Conservation (phyloP, 441 rosid genomes). For the Rhodomyrtus psidioides region DNA sequence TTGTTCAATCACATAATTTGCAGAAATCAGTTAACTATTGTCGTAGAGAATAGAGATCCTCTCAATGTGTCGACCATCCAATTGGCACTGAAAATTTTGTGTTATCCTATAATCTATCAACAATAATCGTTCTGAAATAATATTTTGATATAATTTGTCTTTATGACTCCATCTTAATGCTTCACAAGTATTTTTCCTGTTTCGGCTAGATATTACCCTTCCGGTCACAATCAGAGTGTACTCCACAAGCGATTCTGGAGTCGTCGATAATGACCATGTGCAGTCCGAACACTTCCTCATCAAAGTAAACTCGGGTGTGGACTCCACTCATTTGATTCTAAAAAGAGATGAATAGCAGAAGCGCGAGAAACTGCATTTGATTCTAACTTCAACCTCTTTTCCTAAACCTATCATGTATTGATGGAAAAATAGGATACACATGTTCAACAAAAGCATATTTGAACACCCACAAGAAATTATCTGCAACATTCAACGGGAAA, state of each 20-base stretch:
- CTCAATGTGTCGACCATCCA: neutral
- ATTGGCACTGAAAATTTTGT: neutral
- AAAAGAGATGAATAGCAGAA: neutral
- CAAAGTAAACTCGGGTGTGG: neutral
- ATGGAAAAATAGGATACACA: neutral
- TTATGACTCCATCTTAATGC: neutral
- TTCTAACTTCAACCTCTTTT: no score
- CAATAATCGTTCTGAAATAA: neutral
- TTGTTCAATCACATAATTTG: constrained; percentile 14
- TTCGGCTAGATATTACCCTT: neutral
- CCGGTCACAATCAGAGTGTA: neutral
- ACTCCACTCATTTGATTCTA: neutral
- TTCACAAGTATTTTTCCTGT: neutral
- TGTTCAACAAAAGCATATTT: neutral
- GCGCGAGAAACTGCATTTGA: no score
- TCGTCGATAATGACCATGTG: neutral
- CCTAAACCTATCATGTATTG: no score
- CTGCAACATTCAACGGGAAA: no score
- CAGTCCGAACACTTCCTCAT: neutral
- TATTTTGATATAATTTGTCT: neutral
- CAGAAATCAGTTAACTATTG: neutral
- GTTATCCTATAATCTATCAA: neutral
- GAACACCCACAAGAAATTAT: no score
- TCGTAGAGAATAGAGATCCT: no score
- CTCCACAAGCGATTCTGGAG: neutral